These are phyloP conservation scores for Galeopsis tetrahit DNA, from an alignment of 257 asterid species.

Conservation along the genomic window DNA sequence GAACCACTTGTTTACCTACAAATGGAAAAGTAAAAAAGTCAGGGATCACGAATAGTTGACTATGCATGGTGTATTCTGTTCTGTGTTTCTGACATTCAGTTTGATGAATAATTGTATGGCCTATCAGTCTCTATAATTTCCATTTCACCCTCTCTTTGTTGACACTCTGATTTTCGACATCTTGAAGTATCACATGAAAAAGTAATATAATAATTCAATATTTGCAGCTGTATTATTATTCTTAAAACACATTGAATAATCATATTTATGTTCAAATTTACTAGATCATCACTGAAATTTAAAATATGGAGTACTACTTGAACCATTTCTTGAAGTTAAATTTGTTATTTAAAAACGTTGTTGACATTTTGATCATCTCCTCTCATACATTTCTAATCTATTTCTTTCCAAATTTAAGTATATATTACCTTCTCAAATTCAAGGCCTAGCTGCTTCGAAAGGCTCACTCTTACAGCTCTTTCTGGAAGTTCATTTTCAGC, in stretches of 20 bases:
- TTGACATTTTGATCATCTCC: constrained; percentile 8
- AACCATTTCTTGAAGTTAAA: not conserved
- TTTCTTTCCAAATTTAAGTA: constrained; percentile 32
- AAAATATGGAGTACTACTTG: constrained; percentile 5
- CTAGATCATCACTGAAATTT: not conserved
- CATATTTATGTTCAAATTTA: constrained; percentile 1
- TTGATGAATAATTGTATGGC: constrained; percentile 4
- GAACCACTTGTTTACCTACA: constrained; percentile 98
- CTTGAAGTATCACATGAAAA: not conserved
- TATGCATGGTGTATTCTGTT: not conserved
- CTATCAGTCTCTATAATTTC: constrained; percentile 2
- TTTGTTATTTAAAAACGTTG: not conserved
- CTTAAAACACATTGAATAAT: not conserved
- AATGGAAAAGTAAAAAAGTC: constrained; percentile 30
- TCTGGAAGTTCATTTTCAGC: constrained; percentile 94
- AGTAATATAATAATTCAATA: not conserved
- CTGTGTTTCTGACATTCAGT: constrained; percentile 4
- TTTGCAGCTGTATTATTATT: constrained; percentile 19
- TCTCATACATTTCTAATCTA: constrained; percentile 25
- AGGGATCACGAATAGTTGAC: constrained; percentile 20
- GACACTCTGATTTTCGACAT: constrained; percentile 2
- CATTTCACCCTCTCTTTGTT: not conserved
- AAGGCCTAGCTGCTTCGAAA: constrained; percentile 77
- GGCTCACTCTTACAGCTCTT: constrained; percentile 66
- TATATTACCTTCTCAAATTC: constrained; percentile 79